phyloP scores from a whole-genome alignment of 192 early-diverging fungal genomes.

The Geosiphon pyriformis region DNA sequence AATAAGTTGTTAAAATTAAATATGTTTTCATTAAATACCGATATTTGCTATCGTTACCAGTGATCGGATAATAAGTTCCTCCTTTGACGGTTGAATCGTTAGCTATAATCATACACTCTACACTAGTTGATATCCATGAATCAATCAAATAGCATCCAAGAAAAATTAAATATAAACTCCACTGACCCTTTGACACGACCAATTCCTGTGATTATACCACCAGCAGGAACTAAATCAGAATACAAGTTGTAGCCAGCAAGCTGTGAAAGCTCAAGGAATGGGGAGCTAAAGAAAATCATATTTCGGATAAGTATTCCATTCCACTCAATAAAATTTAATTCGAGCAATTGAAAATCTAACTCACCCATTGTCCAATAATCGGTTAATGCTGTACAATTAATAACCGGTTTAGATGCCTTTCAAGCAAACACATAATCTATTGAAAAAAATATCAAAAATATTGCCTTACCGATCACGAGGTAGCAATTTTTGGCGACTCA shows the following conservation, averaged over 20 bases:
- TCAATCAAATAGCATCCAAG: background rate
- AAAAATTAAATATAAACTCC: background rate
- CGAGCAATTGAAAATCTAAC: no score
- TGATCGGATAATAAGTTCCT: slow-evolving; percentile 93
- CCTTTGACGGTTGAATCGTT: slow-evolving; percentile 99
- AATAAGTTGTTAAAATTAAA: no score
- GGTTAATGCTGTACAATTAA: slow-evolving; percentile 55
- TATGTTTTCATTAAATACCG: no score
- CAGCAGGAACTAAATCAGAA: slow-evolving; percentile 77
- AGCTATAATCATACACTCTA: slow-evolving; percentile 94
- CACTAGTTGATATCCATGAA: slow-evolving; percentile 37
- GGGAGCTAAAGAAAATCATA: slow-evolving; percentile 51
- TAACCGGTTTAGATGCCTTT: no score
- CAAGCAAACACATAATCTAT: no score
- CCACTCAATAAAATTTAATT: no score
- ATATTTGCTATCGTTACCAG: slow-evolving; percentile 49
- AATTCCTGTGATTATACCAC: slow-evolving; percentile 94
- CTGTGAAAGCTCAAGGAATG: slow-evolving; percentile 92
- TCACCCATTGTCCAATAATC: slow-evolving; percentile 70
- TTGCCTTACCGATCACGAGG: slow-evolving; percentile 76
- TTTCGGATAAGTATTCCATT: no score
- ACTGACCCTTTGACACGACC: slow-evolving; percentile 81
- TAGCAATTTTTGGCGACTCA: slow-evolving; percentile 80
- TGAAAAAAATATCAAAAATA: no score
- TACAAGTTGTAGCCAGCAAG: slow-evolving; percentile 89